Evolutionary conservation across 345 rosid genomes (phyloP).

Genomic region (Populus ilicifolia): DNA sequence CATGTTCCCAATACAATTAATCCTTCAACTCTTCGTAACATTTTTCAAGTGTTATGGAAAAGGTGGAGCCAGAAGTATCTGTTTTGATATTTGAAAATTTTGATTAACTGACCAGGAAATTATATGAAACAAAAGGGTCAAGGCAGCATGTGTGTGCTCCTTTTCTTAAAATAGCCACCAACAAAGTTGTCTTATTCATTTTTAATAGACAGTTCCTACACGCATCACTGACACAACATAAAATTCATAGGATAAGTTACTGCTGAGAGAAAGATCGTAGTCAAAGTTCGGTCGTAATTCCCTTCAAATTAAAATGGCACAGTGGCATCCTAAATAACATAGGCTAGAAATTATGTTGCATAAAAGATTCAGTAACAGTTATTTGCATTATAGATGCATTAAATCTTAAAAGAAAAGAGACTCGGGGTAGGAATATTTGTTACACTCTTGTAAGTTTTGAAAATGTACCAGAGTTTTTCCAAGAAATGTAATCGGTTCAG

Average conservation of each 20-base stretch:
- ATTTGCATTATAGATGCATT: background rate
- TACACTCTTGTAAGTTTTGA: too few species aligned
- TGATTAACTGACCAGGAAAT: background rate
- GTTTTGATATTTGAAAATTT: background rate
- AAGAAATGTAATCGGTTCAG: constrained; percentile 63
- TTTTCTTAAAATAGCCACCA: background rate
- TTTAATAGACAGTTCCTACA: background rate
- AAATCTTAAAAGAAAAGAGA: background rate
- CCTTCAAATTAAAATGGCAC: background rate
- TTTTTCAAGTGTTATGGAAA: background rate
- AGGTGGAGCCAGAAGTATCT: background rate
- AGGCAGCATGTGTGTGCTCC: too few species aligned
- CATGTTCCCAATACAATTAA: background rate
- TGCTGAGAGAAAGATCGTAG: background rate
- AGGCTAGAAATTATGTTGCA: too few species aligned
- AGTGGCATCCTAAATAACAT: background rate
- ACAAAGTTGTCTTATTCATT: too few species aligned
- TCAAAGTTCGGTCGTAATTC: background rate
- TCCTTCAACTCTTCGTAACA: background rate
- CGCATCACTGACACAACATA: background rate
- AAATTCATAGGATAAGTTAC: background rate
- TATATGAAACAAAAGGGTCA: background rate
- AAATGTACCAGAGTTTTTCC: constrained; percentile 68
- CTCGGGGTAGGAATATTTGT: background rate
- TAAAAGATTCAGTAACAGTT: background rate